phyloP scores from a whole-genome alignment of 2,329 filamentous ascomycete genomes.

The Sporothrix sp. region DNA sequence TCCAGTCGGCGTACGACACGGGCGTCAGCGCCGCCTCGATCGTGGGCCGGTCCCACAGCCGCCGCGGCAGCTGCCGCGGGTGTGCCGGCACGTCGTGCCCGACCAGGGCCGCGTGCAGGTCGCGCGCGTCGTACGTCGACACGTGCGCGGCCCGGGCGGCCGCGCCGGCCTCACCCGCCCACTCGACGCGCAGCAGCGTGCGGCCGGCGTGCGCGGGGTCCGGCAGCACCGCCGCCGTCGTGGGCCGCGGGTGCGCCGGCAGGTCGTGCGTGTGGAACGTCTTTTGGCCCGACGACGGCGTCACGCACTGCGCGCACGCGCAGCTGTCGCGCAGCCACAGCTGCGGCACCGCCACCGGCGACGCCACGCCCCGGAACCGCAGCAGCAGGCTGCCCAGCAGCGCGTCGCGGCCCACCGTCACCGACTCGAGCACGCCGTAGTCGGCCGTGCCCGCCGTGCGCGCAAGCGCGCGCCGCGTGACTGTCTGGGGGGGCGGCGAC shows the following conservation, averaged over 20 bases:
- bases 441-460: background rate
- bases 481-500: too few relatives aligned
- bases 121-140: slow-evolving; percentile 6
- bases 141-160: background rate
- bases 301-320: slow-evolving; percentile 45
- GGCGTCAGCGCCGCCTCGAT: slow-evolving; percentile 33
- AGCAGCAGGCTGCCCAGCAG: background rate
- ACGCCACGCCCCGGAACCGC: background rate
- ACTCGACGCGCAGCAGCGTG: slow-evolving; percentile 4
- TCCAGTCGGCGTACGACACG: slow-evolving; percentile 63
- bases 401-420: background rate
- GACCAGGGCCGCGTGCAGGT: slow-evolving; percentile 22
- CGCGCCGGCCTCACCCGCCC: too few relatives aligned
- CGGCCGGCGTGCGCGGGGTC: background rate
- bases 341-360: background rate
- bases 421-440: background rate
- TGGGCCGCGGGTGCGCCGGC: slow-evolving; percentile 25
- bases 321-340: slow-evolving; percentile 48
- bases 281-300: slow-evolving; percentile 52
- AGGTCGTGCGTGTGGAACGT: slow-evolving; percentile 57
- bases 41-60: slow-evolving; percentile 32
- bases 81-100: slow-evolving; percentile 32
- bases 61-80: slow-evolving; percentile 23
- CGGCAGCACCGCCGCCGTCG: background rate
- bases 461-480: too few relatives aligned